A percentile compares a stretch with the other conserved stretches of the same genome.
Conservation (phyloP, 345 rosid genomes). For the Eucalyptus cloeziana region DNA sequence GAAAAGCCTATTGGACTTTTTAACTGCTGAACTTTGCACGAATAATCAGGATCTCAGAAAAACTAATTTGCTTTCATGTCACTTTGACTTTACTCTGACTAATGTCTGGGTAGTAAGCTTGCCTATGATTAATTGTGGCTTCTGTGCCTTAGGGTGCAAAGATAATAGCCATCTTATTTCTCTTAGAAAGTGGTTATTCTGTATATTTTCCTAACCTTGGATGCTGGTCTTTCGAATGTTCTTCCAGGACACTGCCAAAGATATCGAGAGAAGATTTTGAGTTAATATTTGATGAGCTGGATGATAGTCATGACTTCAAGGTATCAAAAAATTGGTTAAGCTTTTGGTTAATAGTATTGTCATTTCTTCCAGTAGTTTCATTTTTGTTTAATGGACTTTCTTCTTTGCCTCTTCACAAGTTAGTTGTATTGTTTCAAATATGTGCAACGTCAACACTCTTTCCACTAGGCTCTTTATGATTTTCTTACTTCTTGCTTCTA, state of each 20-base stretch:
- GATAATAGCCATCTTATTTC: background rate
- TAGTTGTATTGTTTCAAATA: background rate
- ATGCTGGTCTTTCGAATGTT: background rate
- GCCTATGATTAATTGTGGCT: background rate
- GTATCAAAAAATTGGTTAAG: constrained; percentile 17
- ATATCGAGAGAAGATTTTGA: constrained; percentile 77
- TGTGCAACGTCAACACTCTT: background rate
- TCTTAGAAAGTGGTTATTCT: background rate
- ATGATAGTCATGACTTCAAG: constrained; percentile 89
- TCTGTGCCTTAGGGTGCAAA: background rate
- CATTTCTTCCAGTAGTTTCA: background rate
- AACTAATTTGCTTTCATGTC: background rate
- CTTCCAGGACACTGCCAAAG: constrained; percentile 70
- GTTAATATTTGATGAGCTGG: constrained; percentile 83
- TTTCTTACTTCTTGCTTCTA: background rate
- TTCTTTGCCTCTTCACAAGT: background rate
- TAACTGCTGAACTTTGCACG: background rate
- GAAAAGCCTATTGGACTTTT: background rate
- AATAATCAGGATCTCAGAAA: background rate
- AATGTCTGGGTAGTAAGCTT: background rate
- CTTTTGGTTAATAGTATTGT: background rate
- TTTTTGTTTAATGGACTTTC: background rate
- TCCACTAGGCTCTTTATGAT: background rate
- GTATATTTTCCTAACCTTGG: background rate
- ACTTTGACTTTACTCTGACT: background rate